A percentile compares a stretch with the other conserved stretches of the same genome.
These are phyloP conservation scores for Mycosphaerella sp. DNA, from an alignment of 2,329 filamentous ascomycete genomes.

Conservation along the genomic window DNA sequence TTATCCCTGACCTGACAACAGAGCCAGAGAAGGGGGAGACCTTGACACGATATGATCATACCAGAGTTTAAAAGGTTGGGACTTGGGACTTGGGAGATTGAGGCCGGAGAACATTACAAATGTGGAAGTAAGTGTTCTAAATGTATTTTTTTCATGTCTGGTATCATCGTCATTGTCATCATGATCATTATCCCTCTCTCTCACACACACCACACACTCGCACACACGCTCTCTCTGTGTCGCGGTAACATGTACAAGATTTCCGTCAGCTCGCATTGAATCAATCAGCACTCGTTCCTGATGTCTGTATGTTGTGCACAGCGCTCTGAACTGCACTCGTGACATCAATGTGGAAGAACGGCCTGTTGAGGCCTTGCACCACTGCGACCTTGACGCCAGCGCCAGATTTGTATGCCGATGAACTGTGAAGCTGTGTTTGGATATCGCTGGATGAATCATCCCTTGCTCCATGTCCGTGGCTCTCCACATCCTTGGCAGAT, in stretches of 20 bases:
- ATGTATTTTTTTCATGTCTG: too few relatives aligned
- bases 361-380: slow-evolving; percentile 79
- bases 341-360: slow-evolving; percentile 89
- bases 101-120: too few relatives aligned
- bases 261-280: too few relatives aligned
- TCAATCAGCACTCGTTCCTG: slow-evolving; percentile 2
- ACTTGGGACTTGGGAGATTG: too few relatives aligned
- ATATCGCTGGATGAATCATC: slow-evolving; percentile 35
- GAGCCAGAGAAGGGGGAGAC: too few relatives aligned
- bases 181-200: too few relatives aligned
- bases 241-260: not conserved
- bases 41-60: too few relatives aligned
- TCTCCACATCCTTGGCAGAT: slow-evolving; percentile 31
- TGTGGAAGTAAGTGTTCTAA: too few relatives aligned
- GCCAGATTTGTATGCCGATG: slow-evolving; percentile 34
- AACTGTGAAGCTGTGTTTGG: slow-evolving; percentile 38
- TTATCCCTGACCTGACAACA: too few relatives aligned
- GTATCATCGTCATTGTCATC: too few relatives aligned
- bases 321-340: slow-evolving; percentile 84
- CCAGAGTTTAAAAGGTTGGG: too few relatives aligned
- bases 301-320: slow-evolving; percentile 56
- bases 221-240: not conserved
- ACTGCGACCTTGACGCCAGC: slow-evolving; percentile 47
- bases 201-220: too few relatives aligned
- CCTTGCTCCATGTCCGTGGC: slow-evolving; percentile 17